Evolutionary conservation across 345 rosid genomes (phyloP), one percentile per base, ranked within the genome.

Genomic region (Iberis pinnata): DNA sequence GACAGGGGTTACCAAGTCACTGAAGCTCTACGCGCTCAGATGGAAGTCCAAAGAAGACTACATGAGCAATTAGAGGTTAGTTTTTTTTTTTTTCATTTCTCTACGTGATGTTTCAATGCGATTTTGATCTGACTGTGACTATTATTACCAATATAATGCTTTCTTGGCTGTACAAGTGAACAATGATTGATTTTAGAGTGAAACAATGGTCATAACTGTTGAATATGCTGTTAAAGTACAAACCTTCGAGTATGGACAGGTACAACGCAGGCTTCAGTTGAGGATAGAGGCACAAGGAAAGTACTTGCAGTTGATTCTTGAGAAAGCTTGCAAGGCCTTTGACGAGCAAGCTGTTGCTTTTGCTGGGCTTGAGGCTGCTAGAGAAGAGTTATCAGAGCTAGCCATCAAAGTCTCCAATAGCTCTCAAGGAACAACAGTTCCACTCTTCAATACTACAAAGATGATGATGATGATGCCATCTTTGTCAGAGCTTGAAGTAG

Each of bases 21-120:
- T 5, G 98, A 90, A 76, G 98, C 98, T 58, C 70, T 90, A 65
- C 73, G 95, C 54, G 87, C 81, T 5, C 98, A 90, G 71, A 87
- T 90, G 98, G 98, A 90, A 84, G 95, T 90, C 49, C 98, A 90
- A 64, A 65, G 92, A 61, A 79, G 89, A 75, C 76, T 90, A 43
- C 96, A 87, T 39, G 96, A 90, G 67, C 95, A 90, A 66, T 70
- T 90, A 58, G 98, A 90, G 98, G 98, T 87, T 63, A 53, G 81
- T 63, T 43, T 61, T 12, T n/a, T n/a, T 42, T n/a, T n/a, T n/a
- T n/a, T n/a, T n/a, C n/a, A n/a, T n/a, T n/a, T n/a, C n/a, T n/a
- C n/a, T n/a, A n/a, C n/a, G n/a, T n/a, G n/a, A n/a, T n/a, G n/a
- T n/a, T n/a, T n/a, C n/a, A n/a, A n/a, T n/a, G n/a, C n/a, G n/a